A percentile compares a stretch with the other conserved stretches of the same genome.
Conservation (phyloP, 805 yeast species). For the Hanseniaspora lindneri region DNA sequence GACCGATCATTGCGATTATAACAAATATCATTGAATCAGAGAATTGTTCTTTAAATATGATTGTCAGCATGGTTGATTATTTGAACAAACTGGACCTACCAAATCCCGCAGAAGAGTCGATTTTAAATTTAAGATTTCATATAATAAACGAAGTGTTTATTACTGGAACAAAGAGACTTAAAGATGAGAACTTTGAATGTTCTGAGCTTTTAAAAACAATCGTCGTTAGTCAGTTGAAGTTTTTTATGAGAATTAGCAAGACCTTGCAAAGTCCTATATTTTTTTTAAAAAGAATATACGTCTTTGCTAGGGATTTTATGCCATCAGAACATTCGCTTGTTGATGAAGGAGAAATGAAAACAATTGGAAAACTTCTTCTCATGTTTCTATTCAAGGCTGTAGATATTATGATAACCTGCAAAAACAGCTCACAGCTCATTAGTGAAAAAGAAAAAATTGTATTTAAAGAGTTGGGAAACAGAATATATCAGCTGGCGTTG, state of each 20-base stretch:
- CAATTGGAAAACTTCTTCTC: constrained; percentile 53
- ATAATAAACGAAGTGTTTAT: constrained; percentile 1
- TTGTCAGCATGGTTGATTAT: constrained; percentile 12
- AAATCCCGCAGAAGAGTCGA: neutral
- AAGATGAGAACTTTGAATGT: constrained; percentile 1
- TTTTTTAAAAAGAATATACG: constrained; percentile 50
- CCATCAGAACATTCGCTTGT: constrained; percentile 29
- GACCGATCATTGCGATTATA: neutral
- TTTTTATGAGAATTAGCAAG: constrained; percentile 12
- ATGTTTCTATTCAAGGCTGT: constrained; percentile 36
- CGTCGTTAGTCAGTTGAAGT: constrained; percentile 4
- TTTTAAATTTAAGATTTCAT: constrained; percentile 5
- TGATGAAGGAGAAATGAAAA: constrained; percentile 47
- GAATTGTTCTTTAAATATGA: constrained; percentile 1
- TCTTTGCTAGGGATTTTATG: constrained; percentile 48
- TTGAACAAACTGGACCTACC: neutral
- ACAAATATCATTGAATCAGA: constrained; percentile 5
- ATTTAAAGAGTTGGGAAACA: constrained; percentile 28
- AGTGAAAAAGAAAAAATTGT: neutral
- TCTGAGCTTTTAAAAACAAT: constrained; percentile 1
- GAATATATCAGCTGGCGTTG: constrained; percentile 41
- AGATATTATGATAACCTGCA: constrained; percentile 18
- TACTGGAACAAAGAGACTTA: neutral
- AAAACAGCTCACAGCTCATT: neutral
- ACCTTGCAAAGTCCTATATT: constrained; percentile 28